Evolutionary conservation across 306 rosid species (phyloP).

Genomic region (cucumber (Cucumis sativus)): DNA sequence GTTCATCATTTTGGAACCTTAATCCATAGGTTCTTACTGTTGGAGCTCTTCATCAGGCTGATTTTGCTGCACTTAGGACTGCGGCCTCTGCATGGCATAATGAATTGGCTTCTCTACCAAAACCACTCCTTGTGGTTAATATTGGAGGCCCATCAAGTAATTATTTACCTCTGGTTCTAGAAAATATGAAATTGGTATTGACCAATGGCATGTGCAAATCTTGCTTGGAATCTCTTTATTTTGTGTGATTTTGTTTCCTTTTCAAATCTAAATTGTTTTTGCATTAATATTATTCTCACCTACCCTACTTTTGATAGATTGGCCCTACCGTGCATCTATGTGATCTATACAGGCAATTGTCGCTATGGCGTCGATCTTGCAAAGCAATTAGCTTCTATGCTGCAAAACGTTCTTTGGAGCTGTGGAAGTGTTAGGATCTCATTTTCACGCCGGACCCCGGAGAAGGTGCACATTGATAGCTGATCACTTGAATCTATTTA

Average conservation of each 20-base stretch:
- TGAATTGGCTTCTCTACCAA: slow-evolving; percentile 55
- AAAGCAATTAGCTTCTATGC: slow-evolving; percentile 45
- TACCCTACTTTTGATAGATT: neutral
- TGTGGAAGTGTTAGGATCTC: slow-evolving; percentile 76
- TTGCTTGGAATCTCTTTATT: neutral
- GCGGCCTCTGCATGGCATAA: slow-evolving; percentile 78
- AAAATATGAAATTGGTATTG: neutral
- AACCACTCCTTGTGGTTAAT: slow-evolving; percentile 84
- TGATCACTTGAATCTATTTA: neutral
- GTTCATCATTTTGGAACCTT: neutral
- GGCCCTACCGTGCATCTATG: neutral
- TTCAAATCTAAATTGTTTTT: neutral
- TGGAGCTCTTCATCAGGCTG: slow-evolving; percentile 95
- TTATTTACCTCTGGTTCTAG: neutral
- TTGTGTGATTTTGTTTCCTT: neutral
- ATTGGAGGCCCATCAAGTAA: slow-evolving; percentile 80
- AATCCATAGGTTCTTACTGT: slow-evolving; percentile 58
- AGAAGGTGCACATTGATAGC: slow-evolving; percentile 34
- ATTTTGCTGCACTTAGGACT: slow-evolving; percentile 49
- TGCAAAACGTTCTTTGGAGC: slow-evolving; percentile 76
- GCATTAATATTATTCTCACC: neutral
- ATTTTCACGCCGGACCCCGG: slow-evolving; percentile 80
- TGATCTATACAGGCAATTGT: slow-evolving; percentile 45
- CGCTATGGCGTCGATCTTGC: slow-evolving; percentile 54
- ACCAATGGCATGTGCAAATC: neutral